Evolutionary conservation across 345 rosid genomes (phyloP).

Genomic region (Eucalyptus sp.): DNA sequence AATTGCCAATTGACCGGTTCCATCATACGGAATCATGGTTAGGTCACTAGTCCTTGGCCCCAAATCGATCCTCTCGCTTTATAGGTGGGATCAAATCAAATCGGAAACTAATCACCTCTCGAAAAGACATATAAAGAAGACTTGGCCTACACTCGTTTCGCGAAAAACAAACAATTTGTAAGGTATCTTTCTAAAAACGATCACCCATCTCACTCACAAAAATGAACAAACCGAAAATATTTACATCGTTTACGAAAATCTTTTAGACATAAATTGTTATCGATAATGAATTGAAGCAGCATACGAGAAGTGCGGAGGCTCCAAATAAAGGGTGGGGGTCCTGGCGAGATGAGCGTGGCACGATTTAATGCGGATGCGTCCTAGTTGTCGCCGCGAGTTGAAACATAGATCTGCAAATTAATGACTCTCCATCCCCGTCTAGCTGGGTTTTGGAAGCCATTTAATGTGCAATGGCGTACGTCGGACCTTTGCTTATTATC

Average conservation of each 20-base stretch:
- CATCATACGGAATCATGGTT: too few species aligned
- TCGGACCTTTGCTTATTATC: not conserved
- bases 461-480: not conserved
- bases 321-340: not conserved
- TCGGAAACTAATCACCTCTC: too few species aligned
- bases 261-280: too few species aligned
- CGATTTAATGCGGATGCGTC: not conserved
- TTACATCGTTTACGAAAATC: not conserved
- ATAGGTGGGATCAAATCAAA: too few species aligned
- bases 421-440: not conserved
- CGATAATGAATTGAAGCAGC: not conserved
- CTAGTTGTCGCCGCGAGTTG: not conserved
- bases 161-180: rapidly evolving
- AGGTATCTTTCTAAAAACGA: too few species aligned
- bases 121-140: not conserved
- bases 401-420: not conserved
- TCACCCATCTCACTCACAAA: not conserved
- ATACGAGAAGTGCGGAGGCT: not conserved
- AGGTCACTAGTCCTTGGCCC: too few species aligned
- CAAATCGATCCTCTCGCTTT: too few species aligned
- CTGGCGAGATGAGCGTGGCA: not conserved
- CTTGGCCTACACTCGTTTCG: rapidly evolving
- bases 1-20: too few species aligned
- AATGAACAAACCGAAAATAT: not conserved
- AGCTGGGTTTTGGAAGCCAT: not conserved